Evolutionary conservation across 2,329 filamentous ascomycete genomes (phyloP).

Genomic region (Sporothrix mexicana): DNA sequence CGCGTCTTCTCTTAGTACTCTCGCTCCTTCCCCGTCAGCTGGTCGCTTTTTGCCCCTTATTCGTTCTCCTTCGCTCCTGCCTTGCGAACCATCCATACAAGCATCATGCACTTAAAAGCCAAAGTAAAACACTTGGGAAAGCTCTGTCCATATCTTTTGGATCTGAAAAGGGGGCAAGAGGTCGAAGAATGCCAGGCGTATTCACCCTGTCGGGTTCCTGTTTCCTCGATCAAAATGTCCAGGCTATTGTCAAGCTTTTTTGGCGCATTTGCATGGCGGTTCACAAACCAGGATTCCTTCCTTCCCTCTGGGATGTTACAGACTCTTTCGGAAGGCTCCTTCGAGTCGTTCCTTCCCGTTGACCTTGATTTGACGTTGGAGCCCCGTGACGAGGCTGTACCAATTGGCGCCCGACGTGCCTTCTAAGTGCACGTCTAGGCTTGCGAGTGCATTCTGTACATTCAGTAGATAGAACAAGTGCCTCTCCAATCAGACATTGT

Average conservation of each 20-base stretch:
- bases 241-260: not conserved
- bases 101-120: constrained; percentile 3
- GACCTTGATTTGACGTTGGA: not conserved
- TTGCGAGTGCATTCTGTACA: no score
- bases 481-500: not conserved
- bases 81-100: not conserved
- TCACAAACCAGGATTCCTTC: not conserved
- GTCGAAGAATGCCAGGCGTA: not conserved
- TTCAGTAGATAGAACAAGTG: no score
- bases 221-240: not conserved
- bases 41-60: not conserved
- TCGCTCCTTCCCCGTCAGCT: not conserved
- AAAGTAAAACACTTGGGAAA: constrained; percentile 18
- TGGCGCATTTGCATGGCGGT: not conserved
- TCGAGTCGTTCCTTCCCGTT: not conserved
- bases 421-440: not conserved
- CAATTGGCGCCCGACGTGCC: not conserved
- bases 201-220: not conserved
- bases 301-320: not conserved
- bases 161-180: no score
- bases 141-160: not conserved
- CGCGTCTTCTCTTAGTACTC: not conserved
- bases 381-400: constrained; percentile 10
- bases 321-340: not conserved
- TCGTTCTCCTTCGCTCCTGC: not conserved